These are phyloP conservation scores for Penicillium bovifimosum DNA, from an alignment of 495 filamentous ascomycete genomes.

Conservation along the genomic window DNA sequence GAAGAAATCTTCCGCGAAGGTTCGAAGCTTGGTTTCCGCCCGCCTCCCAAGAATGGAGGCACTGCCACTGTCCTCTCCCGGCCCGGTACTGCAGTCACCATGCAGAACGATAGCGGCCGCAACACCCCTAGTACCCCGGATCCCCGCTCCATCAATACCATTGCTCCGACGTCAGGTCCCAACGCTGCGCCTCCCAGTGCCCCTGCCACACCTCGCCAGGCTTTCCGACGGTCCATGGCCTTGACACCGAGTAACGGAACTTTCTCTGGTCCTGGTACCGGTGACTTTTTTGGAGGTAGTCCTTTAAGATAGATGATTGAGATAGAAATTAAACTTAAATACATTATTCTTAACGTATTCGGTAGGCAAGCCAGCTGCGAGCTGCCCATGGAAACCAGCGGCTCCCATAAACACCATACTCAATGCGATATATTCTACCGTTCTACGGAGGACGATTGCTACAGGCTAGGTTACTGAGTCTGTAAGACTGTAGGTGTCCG, in stretches of 20 bases:
- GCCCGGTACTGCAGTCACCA: slow-evolving; percentile 41
- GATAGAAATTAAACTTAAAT: no score
- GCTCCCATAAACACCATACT: no score
- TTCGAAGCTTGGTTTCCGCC: slow-evolving; percentile 64
- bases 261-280: slow-evolving; percentile 36
- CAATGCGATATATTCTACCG: no score
- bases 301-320: slow-evolving; percentile 34
- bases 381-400: no score
- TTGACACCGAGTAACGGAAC: slow-evolving; percentile 44
- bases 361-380: no score
- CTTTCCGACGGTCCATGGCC: slow-evolving; percentile 42
- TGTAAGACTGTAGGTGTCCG: no score
- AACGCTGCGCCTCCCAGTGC: slow-evolving; percentile 27
- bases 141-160: slow-evolving; percentile 1
- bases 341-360: no score
- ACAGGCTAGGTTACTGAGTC: no score
- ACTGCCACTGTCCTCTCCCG: slow-evolving; percentile 34
- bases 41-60: slow-evolving; percentile 48
- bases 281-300: slow-evolving; percentile 42
- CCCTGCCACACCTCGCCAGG: slow-evolving; percentile 41
- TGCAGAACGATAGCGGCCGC: slow-evolving; percentile 40
- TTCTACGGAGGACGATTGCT: no score
- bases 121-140: slow-evolving; percentile 43
- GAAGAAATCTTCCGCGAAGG: slow-evolving; percentile 77
- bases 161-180: background rate